These are phyloP conservation scores for Umbelopsis sp. DNA, from an alignment of 371 early-diverging fungal genomes.

Conservation along the genomic window DNA sequence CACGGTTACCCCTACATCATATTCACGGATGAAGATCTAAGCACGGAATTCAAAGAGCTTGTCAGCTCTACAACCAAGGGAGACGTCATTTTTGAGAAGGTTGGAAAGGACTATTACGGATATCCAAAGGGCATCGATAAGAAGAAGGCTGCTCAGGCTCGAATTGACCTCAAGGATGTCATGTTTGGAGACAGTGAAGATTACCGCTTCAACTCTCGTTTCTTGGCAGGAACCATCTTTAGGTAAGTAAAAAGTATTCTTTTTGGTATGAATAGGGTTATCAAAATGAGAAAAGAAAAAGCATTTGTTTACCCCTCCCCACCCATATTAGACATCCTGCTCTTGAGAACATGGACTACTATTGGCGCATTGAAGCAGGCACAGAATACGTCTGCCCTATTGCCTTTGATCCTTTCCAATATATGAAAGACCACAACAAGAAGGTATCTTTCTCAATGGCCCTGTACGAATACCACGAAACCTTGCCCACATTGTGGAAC, in stretches of 20 bases:
- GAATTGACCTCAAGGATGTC: slow-evolving; percentile 30
- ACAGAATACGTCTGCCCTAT: slow-evolving; percentile 50
- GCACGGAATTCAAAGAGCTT: slow-evolving; percentile 41
- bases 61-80: slow-evolving; percentile 29
- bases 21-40: slow-evolving; percentile 37
- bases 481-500: slow-evolving; percentile 83
- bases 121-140: slow-evolving; percentile 32
- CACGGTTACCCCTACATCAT: slow-evolving; percentile 48
- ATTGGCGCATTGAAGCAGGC: slow-evolving; percentile 53
- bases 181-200: slow-evolving; percentile 50
- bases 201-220: slow-evolving; percentile 47
- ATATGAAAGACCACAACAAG: slow-evolving; percentile 41
- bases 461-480: slow-evolving; percentile 78
- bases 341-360: slow-evolving; percentile 42
- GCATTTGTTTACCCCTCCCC: too few species aligned
- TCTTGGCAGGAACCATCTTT: slow-evolving; percentile 46
- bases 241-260: slow-evolving; percentile 26
- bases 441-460: slow-evolving; percentile 72
- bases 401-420: slow-evolving; percentile 42
- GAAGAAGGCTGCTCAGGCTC: slow-evolving; percentile 35
- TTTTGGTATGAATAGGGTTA: too few species aligned
- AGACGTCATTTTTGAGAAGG: slow-evolving; percentile 35
- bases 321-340: slow-evolving; percentile 39
- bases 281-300: too few species aligned
- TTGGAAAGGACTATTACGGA: slow-evolving; percentile 34